Base-by-base conservation (phyloP, 106 monocot genomes). In the Hemerocallis citrina region DNA sequence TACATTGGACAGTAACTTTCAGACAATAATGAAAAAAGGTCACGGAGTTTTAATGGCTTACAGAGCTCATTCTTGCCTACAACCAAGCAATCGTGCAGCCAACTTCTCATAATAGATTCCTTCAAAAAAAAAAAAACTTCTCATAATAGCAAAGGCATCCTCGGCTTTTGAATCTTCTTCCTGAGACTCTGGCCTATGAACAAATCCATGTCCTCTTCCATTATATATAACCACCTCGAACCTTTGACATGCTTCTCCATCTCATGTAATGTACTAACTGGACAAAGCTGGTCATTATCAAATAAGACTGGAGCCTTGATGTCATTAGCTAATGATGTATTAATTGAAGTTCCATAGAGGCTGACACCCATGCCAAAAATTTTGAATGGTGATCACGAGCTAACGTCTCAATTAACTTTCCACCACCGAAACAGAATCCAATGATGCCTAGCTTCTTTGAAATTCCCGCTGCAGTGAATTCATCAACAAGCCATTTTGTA, bases 141-240 rank as follows among this genome's bases (percentile, higher is more conserved):
- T 66, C 57, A 52, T 44, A 50, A 66, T 2, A 15, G 34, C 63
- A 54, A 94, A 94, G 28, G 89, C 85, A 65, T 94, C 65, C 57
- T 94, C 94, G 5, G 94, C 86, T 68, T 85, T 86, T 34, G 42
- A 39, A 60, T 94, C 94, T 41, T 94, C 94, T 43, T 94, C 89
- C 52, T 71, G 75, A 50, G 89, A 77, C 42, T 80, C 71, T 0
- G 94, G 89, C 30, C 81, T 64, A 72, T 95, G 94, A 0, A 75
- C 85, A 42, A 95, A 95, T 2, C 80, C 94, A 68, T 86, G 86
- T 6, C 80, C 78, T 68, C 94, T 86, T 2, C 80, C 86, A 2
- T 23, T 1, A 55, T 89, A 94, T 2, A 86, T 68, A 23, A 76
- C 64, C 4, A 75, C 54, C 34, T 86, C 36, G 94, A 78, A 15